Conservation (phyloP, 148 eudicot genomes). For the Rhododendron williamsianum region DNA sequence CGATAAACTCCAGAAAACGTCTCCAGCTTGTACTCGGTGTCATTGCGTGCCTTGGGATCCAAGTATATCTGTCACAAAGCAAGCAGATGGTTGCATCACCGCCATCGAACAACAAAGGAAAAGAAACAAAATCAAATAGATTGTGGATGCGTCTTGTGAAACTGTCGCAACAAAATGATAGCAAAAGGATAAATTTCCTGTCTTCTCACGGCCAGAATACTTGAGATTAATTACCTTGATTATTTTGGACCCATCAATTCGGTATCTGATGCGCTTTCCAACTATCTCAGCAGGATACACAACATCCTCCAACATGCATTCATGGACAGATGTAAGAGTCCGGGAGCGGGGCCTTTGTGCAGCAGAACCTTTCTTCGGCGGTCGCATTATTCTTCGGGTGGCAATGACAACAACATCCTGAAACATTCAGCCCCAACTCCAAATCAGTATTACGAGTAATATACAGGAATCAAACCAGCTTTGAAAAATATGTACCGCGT, state of each 20-base stretch:
- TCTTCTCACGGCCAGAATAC: not conserved
- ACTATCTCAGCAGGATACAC: conserved; percentile 91
- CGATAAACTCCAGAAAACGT: conserved; percentile 78
- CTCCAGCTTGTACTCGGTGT: conserved; percentile 91
- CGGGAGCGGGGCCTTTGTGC: conserved; percentile 74
- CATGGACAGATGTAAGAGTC: conserved; percentile 87
- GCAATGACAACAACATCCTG: conserved; percentile 87
- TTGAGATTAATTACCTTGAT: conserved; percentile 54
- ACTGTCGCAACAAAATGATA: not conserved
- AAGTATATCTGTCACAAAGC: conserved; percentile 47
- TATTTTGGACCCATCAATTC: conserved; percentile 74
- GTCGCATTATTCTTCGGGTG: conserved; percentile 73
- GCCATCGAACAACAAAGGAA: not conserved
- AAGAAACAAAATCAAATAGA: too few species aligned
- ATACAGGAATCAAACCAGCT: not conserved
- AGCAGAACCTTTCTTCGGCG: conserved; percentile 93
- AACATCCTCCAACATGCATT: conserved; percentile 76
- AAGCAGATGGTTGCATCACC: not conserved
- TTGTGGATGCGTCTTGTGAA: not conserved
- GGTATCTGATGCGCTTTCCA: conserved; percentile 79
- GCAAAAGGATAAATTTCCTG: not conserved
- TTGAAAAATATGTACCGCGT: not conserved
- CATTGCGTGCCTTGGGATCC: conserved; percentile 83
- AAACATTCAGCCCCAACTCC: not conserved
- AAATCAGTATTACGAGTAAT: not conserved